Evolutionary conservation across 345 rosid genomes (phyloP).

Genomic region (Turnera subulata): DNA sequence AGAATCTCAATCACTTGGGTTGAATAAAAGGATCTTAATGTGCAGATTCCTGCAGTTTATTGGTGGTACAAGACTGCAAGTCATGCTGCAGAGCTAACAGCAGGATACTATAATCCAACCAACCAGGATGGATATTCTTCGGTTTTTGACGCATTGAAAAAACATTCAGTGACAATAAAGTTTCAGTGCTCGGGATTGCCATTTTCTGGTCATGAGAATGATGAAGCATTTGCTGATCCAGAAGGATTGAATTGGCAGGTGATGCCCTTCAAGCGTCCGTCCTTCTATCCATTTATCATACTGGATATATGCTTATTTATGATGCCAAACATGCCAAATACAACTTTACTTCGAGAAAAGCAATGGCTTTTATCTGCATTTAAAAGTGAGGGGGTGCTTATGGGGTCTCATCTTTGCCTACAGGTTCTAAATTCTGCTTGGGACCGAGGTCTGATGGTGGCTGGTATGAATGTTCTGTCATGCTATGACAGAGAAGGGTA

Average conservation of each 20-base stretch:
- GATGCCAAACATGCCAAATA: too few species aligned
- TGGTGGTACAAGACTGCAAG: slow-evolving; percentile 93
- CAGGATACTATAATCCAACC: slow-evolving; percentile 82
- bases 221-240: slow-evolving; percentile 71
- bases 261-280: slow-evolving; percentile 8
- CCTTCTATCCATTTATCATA: too few species aligned
- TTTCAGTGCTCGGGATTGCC: slow-evolving; percentile 65
- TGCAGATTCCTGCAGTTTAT: slow-evolving; percentile 83
- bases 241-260: slow-evolving; percentile 97
- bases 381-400: too few species aligned
- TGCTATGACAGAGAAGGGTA: slow-evolving; percentile 72
- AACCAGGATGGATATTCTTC: slow-evolving; percentile 86
- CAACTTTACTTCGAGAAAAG: too few species aligned
- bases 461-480: slow-evolving; percentile 66
- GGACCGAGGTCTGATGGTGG: slow-evolving; percentile 64
- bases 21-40: slow-evolving; percentile 11
- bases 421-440: slow-evolving; percentile 86
- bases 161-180: slow-evolving; percentile 58
- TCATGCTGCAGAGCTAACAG: slow-evolving; percentile 89
- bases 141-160: slow-evolving; percentile 67
- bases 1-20: too few species aligned
- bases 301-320: too few species aligned
- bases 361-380: too few species aligned
- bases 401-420: slow-evolving; percentile 11
- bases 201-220: slow-evolving; percentile 41